Base-by-base conservation (phyloP, 257 asterid species). In the Gentiana straminea region DNA sequence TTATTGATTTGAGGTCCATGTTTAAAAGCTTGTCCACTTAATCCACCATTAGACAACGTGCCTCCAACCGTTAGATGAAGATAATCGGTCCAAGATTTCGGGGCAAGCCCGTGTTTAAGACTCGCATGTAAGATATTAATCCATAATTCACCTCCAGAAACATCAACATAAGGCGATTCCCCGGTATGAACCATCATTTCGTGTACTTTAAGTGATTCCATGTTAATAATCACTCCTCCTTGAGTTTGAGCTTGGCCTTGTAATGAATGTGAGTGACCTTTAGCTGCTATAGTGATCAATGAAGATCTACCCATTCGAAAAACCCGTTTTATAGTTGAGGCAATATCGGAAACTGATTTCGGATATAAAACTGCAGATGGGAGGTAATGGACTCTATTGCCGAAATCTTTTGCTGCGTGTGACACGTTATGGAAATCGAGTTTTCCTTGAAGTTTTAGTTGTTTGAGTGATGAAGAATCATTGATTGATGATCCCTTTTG, bases 31-130 rank as follows among this genome's bases (percentile, higher is more conserved):
- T 92, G 97, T 36, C 98, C 97, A 36, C 98, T 92, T 55, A 92
- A 77, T 51, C 98, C 98, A 4, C 88, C 98, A 57, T 88, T 83
- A 4, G 98, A 92, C 63, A 88, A 61, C 35, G 98, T 92, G 13
- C 98, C 98, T 7, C 98, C 98, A 34, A 92, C 89, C 0, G 94
- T 81, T 38, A 92, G 93, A 67, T 78, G 95, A 64, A 92, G 93
- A 73, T 92, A 92, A 69, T 88, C 94, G 2, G 97, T 92, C 97
- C 98, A 92, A 3, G 97, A 92, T 63, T 80, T 81, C 10, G 98
- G 98, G 0, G 98, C 52, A 7, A 92, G 73, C 7, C 97, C 98
- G 45, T 61, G 71, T 71, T 83, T 76, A 54, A 87, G 81, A 52
- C 94, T 75, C 66, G 81, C 90, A 66, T 77, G 86, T 83, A 88